Conservation (phyloP, 2,329 filamentous ascomycete species). For the Pseudogymnoascus sp. region DNA sequence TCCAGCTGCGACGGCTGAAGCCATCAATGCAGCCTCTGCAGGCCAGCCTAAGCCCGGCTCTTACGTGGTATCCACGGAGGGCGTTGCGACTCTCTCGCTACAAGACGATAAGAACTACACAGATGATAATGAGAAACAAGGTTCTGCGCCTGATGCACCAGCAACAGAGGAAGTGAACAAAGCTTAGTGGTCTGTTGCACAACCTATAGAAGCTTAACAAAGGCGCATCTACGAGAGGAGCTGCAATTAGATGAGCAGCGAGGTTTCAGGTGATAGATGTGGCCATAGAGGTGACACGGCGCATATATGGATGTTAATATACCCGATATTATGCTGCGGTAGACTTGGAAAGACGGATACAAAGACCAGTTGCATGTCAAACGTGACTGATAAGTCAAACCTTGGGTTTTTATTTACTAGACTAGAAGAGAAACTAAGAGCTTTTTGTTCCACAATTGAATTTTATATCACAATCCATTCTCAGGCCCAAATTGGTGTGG, state of each 20-base stretch:
- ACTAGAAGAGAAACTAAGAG: neutral
- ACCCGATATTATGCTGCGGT: neutral
- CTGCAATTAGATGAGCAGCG: neutral
- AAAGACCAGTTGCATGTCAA: neutral
- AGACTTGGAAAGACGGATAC: neutral
- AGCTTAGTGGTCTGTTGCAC: neutral
- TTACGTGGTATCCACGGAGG: neutral
- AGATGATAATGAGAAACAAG: neutral
- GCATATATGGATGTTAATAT: slow-evolving; percentile 4
- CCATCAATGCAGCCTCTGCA: neutral
- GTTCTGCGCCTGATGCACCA: neutral
- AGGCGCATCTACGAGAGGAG: neutral
- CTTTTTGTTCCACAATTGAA: neutral
- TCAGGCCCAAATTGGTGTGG: neutral
- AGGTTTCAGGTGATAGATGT: neutral
- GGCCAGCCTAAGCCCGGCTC: slow-evolving; percentile 1
- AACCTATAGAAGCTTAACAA: neutral
- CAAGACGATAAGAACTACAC: slow-evolving; percentile 7
- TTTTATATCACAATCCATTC: neutral
- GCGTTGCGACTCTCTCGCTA: neutral
- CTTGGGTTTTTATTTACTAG: neutral
- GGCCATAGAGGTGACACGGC: neutral
- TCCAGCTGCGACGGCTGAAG: neutral
- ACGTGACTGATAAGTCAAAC: neutral
- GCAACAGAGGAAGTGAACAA: neutral